These are phyloP conservation scores for Grifola frondosa DNA, from an alignment of 1,284 basidiomycete genomes.

Conservation along the genomic window DNA sequence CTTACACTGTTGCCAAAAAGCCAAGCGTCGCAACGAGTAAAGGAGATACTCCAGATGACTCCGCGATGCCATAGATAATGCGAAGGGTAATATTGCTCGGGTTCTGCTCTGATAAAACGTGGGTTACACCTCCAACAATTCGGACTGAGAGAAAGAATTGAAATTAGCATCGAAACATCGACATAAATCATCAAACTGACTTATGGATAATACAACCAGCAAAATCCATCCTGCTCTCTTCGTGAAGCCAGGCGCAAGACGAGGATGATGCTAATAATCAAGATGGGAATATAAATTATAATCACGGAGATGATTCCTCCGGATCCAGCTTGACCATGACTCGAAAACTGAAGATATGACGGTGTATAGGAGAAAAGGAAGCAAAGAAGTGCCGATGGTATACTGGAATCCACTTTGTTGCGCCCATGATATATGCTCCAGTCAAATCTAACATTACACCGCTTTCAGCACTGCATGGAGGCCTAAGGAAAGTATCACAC, in stretches of 20 bases:
- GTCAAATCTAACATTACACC: too few species aligned
- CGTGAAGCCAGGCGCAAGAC: constrained; percentile 48
- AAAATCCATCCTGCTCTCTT: constrained; percentile 61
- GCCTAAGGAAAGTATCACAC: too few species aligned
- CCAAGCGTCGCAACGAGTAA: constrained; percentile 57
- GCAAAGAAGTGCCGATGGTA: too few species aligned
- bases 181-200: constrained; percentile 36
- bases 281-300: constrained; percentile 50
- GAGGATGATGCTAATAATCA: constrained; percentile 42
- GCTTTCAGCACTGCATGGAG: too few species aligned
- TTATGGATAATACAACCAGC: constrained; percentile 40
- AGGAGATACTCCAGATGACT: constrained; percentile 51
- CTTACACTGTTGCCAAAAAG: constrained; percentile 61
- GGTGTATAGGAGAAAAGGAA: too few species aligned
- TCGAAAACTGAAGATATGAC: too few species aligned
- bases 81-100: constrained; percentile 42
- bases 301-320: constrained; percentile 21
- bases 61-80: constrained; percentile 53
- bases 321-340: constrained; percentile 4
- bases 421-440: too few species aligned
- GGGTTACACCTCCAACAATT: constrained; percentile 53
- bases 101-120: constrained; percentile 49
- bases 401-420: too few species aligned
- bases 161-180: constrained; percentile 30
- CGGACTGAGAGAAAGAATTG: constrained; percentile 41